Percentiles rank a stretch among this genome's conserved stretches.
Conservation (phyloP, 768 basidiomycete genomes). For the Hygrophorus pudorinus region DNA sequence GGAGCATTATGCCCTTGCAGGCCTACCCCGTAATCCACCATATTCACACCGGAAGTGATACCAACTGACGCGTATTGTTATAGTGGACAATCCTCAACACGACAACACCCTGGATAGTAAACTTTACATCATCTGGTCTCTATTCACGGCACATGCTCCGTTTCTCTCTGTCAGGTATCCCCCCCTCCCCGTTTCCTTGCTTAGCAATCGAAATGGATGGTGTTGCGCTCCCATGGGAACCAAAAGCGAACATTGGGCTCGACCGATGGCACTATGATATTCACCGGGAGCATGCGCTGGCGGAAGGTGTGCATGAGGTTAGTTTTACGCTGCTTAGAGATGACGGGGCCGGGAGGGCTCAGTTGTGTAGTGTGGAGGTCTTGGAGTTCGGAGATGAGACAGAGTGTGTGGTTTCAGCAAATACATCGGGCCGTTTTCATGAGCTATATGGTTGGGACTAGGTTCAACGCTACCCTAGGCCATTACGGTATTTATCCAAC, state of each 20-base stretch:
- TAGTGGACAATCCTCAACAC: conserved; percentile 60
- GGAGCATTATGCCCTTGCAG: conserved; percentile 67
- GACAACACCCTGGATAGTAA: conserved; percentile 45
- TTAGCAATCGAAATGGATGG: conserved; percentile 55
- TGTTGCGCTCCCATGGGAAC: conserved; percentile 46
- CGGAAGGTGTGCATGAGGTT: conserved; percentile 45
- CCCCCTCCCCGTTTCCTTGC: conserved; percentile 29
- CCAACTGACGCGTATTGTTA: neutral
- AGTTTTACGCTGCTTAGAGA: conserved; percentile 44
- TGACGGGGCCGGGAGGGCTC: conserved; percentile 43
- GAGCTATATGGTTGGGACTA: conserved; percentile 16
- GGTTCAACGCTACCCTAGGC: conserved; percentile 49
- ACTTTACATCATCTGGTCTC: conserved; percentile 53
- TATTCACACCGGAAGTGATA: neutral
- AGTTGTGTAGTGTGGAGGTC: conserved; percentile 69
- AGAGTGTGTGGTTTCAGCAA: conserved; percentile 34
- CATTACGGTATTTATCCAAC: conserved; percentile 68
- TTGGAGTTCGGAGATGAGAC: conserved; percentile 57
- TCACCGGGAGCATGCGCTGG: conserved; percentile 27
- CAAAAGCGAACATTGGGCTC: conserved; percentile 43
- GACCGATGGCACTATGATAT: conserved; percentile 77
- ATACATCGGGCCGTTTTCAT: neutral
- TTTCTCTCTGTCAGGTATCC: conserved; percentile 68
- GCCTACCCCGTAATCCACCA: conserved; percentile 35
- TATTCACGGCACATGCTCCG: conserved; percentile 53